These are phyloP conservation scores for Wickerhamiella allomyrinae DNA, from an alignment of 805 yeast species.

Conservation along the genomic window DNA sequence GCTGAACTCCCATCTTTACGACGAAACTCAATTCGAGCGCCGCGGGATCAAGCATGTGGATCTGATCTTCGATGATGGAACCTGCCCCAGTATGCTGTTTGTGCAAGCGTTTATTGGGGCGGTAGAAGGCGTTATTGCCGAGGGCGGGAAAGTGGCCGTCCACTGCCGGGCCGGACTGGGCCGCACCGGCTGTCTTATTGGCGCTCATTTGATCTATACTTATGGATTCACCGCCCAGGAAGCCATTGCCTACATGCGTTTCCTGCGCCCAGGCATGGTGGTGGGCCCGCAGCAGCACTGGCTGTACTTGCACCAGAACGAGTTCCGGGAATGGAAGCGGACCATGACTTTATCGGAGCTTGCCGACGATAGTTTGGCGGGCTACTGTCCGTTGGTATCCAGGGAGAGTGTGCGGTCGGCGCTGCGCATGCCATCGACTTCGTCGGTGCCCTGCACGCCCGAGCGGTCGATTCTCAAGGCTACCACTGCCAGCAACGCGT, in stretches of 20 bases:
- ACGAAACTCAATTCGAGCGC: slow-evolving; percentile 66
- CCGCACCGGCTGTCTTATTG: slow-evolving; percentile 93
- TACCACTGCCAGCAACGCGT: slow-evolving; percentile 56
- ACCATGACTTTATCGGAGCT: slow-evolving; percentile 68
- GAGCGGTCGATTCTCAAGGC: slow-evolving; percentile 61
- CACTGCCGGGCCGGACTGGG: slow-evolving; percentile 98
- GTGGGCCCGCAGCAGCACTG: slow-evolving; percentile 99
- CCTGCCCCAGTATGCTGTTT: slow-evolving; percentile 89
- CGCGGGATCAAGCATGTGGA: slow-evolving; percentile 81
- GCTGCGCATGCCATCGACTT: slow-evolving; percentile 1
- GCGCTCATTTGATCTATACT: slow-evolving; percentile 90
- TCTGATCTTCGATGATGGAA: slow-evolving; percentile 95
- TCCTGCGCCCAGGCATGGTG: slow-evolving; percentile 98
- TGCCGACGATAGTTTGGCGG: slow-evolving; percentile 33
- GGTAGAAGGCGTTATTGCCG: slow-evolving; percentile 71
- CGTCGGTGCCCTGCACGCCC: slow-evolving; percentile 50
- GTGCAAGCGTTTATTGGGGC: slow-evolving; percentile 91
- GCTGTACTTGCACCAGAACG: slow-evolving; percentile 91
- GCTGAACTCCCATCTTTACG: slow-evolving; percentile 82
- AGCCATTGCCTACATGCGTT: slow-evolving; percentile 91
- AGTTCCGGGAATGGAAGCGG: slow-evolving; percentile 89
- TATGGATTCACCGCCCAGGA: slow-evolving; percentile 96
- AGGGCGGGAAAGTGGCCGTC: slow-evolving; percentile 93
- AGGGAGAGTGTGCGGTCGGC: slow-evolving; percentile 7
- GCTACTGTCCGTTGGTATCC: slow-evolving; percentile 25